Evolutionary conservation across 2,329 filamentous ascomycete species (phyloP), one percentile per base, ranked within the genome.

Genomic region (Aspergillus cejpii): DNA sequence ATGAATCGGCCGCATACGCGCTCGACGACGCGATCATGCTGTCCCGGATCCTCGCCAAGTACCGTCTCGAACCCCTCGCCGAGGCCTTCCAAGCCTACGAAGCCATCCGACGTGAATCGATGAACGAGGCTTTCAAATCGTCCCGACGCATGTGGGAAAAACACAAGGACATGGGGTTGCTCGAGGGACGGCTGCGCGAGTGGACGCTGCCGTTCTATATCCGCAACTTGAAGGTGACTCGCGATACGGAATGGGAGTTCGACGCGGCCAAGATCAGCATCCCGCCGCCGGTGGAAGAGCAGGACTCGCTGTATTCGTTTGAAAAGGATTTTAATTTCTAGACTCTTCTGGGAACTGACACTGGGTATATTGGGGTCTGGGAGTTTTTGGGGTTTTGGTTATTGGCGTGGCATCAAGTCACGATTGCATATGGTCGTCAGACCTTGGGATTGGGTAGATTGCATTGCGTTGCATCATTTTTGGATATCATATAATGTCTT

Each of bases 11-110:
- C 6, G 65, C 68, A 1, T 67, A 70, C 40, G 69, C 68, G 1
- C 58, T 74, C 4, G 71, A 73, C 46, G 71, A 73, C 43, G 65
- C 66, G 1, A 67, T 74, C 19, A 51, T 72, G 0, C 64, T 74
- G 44, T 64, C 69, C 10, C 64, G 68, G 1, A 60, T 68, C 12
- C 47, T 73, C 1, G 50, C 61, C 1, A 51, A 59, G 5, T 63
- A 68, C 45, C 55, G 63, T 11, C 49, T 54, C 14, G 59, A 65
- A 15, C 61, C 65, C 2, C 48, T 67, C 7, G 36, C 47, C 2
- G 57, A 63, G 11, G 56, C 59, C 1, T 70, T 71, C 45, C 50
- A 59, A n/a, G 56, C 59, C 2, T 71, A 70, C 47, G 67, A 71
- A 39, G 44, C 49, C 10, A 45, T 70, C 3, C 63, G 69, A 8